phyloP scores from a whole-genome alignment of 2,329 filamentous ascomycete species.

The Diaporthe citri region DNA sequence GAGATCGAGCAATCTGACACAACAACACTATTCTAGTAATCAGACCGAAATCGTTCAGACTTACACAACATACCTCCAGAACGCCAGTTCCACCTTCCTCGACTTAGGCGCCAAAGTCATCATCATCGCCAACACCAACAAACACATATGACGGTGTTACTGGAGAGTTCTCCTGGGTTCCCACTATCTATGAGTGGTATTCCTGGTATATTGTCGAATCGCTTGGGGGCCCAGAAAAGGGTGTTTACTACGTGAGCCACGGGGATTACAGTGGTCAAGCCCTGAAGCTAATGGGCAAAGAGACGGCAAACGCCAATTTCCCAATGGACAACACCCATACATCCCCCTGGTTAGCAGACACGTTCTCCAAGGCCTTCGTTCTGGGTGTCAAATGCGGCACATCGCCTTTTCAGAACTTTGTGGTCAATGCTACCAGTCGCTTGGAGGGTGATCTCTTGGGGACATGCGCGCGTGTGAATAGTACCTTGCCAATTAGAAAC shows the following conservation, averaged over 20 bases:
- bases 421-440: slow-evolving; percentile 39
- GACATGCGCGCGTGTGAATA: slow-evolving; percentile 36
- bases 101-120: slow-evolving; percentile 38
- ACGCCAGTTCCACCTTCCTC: slow-evolving; percentile 39
- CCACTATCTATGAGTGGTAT: slow-evolving; percentile 39
- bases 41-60: slow-evolving; percentile 46
- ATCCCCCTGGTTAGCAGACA: slow-evolving; percentile 39
- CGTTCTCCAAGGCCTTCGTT: slow-evolving; percentile 38
- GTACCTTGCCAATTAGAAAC: slow-evolving; percentile 37
- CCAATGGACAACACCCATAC: slow-evolving; percentile 42
- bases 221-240: slow-evolving; percentile 36
- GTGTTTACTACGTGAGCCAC: slow-evolving; percentile 40
- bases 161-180: slow-evolving; percentile 33
- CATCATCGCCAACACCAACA: slow-evolving; percentile 37
- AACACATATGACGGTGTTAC: slow-evolving; percentile 33
- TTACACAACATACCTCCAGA: slow-evolving; percentile 43
- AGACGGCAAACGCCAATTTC: slow-evolving; percentile 34
- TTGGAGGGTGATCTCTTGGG: slow-evolving; percentile 36
- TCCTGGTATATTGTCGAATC: slow-evolving; percentile 37
- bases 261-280: slow-evolving; percentile 39
- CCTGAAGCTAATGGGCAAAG: slow-evolving; percentile 32
- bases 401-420: slow-evolving; percentile 36
- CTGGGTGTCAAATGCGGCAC: slow-evolving; percentile 41
- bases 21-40: slow-evolving; percentile 26
- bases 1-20: not conserved